Evolutionary conservation across 345 rosid genomes (phyloP), one percentile per base, ranked within the genome.

Genomic region (Trapa incisa): DNA sequence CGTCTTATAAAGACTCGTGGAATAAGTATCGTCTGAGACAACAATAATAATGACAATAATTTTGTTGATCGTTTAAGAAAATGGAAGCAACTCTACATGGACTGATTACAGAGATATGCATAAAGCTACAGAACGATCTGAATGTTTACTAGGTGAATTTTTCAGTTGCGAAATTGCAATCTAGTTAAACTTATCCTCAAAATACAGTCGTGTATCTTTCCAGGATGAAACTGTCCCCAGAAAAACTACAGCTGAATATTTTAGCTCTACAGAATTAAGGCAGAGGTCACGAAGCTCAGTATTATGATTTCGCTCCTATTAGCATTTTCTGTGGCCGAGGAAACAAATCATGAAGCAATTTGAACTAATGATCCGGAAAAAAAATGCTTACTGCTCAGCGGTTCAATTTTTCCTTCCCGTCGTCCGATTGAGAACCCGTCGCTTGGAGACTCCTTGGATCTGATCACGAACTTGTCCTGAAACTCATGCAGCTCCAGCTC

Each of bases 341-440:
- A n/a, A 54, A n/a, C n/a, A 39, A 29, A 67, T 29, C 32, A 16
- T 17, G 13, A n/a, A 29, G 9, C 62, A 22, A 9, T 32, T 32
- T 3, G 3, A 13, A 11, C 12, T 54, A 5, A 22, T 22, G 29
- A 22, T 22, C 69, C 45, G 10, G 57, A 11, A 13, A 14, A 15
- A 39, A 36, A 63, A 22, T 13, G 15, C 69, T 77, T 67, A 87
- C 97, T 91, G 22, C 89, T 87, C 17, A 88, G 84, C 47, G 75
- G 79, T 72, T 81, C 76, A 73, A 93, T 74, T 70, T 77, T 76
- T 15, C 99, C 97, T 66, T 85, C 86, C 38, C 81, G 80, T 43
- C 97, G 96, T 70, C 65, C 69, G 68, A 90, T 81, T 48, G 82
- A 83, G 87, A 93, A 93, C 75, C 97, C 97, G 33, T 74, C 79